These are phyloP conservation scores for Vitis vinifera DNA, from an alignment of 164 flowering plant species.

Conservation along the genomic window ASM3070453v1 NC_081810.1:16473001-16473500, in stretches of 20 bases:
- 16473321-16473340: conserved; percentile 55
- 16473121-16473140: background rate
- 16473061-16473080: conserved; percentile 99
- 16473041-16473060: conserved; percentile 93
- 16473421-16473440: conserved; percentile 61
- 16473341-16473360: conserved; percentile 63
- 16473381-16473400: conserved; percentile 54
- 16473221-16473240: conserved; percentile 88
- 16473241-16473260: conserved; percentile 65
- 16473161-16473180: background rate
- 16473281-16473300: conserved; percentile 76
- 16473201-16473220: conserved; percentile 98
- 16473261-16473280: conserved; percentile 77
- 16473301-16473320: conserved; percentile 61
- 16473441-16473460: conserved; percentile 65
- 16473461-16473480: conserved; percentile 38
- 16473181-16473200: conserved; percentile 92
- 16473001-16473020: conserved; percentile 77
- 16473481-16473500: no score
- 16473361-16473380: conserved; percentile 71
- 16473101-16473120: conserved; percentile 11
- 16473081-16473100: conserved; percentile 98
- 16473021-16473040: conserved; percentile 84
- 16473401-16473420: conserved; percentile 65
- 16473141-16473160: background rate